Evolutionary conservation across 495 filamentous ascomycete genomes (phyloP), one percentile per base, ranked within the genome.

Genomic region (Penicillium silybi): DNA sequence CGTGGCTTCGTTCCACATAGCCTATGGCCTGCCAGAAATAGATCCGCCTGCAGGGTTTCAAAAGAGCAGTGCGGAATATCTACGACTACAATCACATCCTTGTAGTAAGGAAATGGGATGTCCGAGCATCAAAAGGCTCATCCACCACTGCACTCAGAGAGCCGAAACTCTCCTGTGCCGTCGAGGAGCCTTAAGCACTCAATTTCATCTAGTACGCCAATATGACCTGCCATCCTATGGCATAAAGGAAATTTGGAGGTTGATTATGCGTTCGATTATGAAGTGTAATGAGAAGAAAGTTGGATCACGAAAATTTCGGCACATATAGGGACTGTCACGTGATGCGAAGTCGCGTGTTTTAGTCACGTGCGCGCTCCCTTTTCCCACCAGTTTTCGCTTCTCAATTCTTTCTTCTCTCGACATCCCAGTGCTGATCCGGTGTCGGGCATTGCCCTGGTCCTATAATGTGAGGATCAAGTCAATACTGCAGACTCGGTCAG

Each of bases 251-350:
- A 32, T 32, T 58, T 76, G 74, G 69, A 72, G 74, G 74, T 77
- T 77, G 74, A 77, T 77, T 77, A 77, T 77, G 74, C 74, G 74
- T 75, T 74, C 74, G 64, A 68, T 58, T 64, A 60, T 64, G 58
- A 71, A 69, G 74, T 77, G 73, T 74, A 55, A 72, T 56, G 65
- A 68, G 20, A 62, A 44, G 11, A 32, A 32, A 32, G n/a, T 13
- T 10, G 10, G 29, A 32, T 32, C 10, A 3, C 10, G 29, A 32
- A 32, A 20, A 16, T 8, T 26, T 11, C 35, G 18, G 19, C 18
- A 44, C 18, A 44, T 27, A 17, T 22, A 38, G 19, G 0, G 11
- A n/a, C 35, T 18, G 37, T 53, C 66, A 64, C 50, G 64, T 69
- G 66, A 49, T 38, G 26, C 34, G 27, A 1, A 1, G 29, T 32